Base-by-base conservation (phyloP, 768 basidiomycete species). In the Melanogaster broomeanus region DNA sequence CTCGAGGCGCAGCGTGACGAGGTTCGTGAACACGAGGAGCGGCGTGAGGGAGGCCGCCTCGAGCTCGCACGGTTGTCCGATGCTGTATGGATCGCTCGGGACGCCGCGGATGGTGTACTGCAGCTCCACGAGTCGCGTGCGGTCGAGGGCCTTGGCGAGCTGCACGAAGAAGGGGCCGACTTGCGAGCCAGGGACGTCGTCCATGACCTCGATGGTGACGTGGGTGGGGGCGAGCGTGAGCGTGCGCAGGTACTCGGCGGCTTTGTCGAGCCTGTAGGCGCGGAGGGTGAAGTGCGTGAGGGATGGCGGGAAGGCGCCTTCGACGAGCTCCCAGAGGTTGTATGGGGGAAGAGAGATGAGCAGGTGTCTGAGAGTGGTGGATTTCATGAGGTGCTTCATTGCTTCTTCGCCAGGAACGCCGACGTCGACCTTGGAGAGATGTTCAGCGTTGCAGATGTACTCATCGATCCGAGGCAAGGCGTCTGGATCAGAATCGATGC, bases 1-100 rank as follows among this genome's bases (percentile, higher is more conserved):
- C 31, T 42, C 48, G 24, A 49, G 48, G 10, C 10, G 27, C 13
- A 46, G 8, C 24, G 10, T 21, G 18, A 41, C 28, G 39, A 50
- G 45, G 41, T 51, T 51, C 24, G 38, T 40, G 42, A 55, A 55
- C 25, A 9, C 10, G 31, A 55, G 21, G 21, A 50, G 45, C 12
- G 44, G 33, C 16, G 39, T 34, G 15, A 55, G 39, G 6, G 40
- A 11, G n/a, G 37, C 3, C 10, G 25, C 4, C 19, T 28, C 9
- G 18, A 50, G 38, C 9, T 50, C 48, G 38, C 22, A 43, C 21
- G 25, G 1, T 22, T 37, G 22, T 21, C 24, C 13, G 12, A 15
- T 42, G 3, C 9, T 25, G 24, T 25, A 18, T 37, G 34, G 33
- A 41, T 41, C 34, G 2, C 31, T 4, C 12, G 15, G 7, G 18